Percentiles rank a stretch among this genome's conserved stretches.
Conservation (phyloP, 2,329 filamentous ascomycete species). For the Calycina marina region DNA sequence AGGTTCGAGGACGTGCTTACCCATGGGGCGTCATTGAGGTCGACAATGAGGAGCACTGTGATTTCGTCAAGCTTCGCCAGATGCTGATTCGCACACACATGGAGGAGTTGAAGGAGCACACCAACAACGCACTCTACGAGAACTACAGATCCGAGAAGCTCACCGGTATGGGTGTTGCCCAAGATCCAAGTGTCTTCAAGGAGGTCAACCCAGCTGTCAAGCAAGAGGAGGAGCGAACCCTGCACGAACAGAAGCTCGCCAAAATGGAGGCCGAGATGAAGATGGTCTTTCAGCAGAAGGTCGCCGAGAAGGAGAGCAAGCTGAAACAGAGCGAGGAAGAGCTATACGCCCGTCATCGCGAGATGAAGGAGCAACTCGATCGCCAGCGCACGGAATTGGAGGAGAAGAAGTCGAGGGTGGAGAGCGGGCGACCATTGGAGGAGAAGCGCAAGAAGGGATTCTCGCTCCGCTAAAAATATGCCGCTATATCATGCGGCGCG, state of each 20-base stretch:
- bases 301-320: conserved; percentile 98
- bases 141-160: conserved; percentile 99
- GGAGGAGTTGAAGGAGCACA: conserved; percentile 99
- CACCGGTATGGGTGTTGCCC: conserved; percentile 92
- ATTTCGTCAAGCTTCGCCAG: conserved; percentile 98
- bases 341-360: conserved; percentile 90
- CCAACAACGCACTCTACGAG: conserved; percentile 97
- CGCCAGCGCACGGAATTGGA: conserved; percentile 88
- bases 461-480: conserved; percentile 95
- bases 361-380: conserved; percentile 99
- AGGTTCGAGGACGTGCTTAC: conserved; percentile 90
- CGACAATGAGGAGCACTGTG: conserved; percentile 99
- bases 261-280: conserved; percentile 99
- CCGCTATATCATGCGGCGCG: conserved; percentile 7
- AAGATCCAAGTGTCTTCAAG: conserved; percentile 99
- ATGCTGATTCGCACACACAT: conserved; percentile 99
- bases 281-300: conserved; percentile 99
- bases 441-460: conserved; percentile 98
- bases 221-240: conserved; percentile 94
- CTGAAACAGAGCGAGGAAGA: conserved; percentile 99
- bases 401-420: conserved; percentile 93
- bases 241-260: conserved; percentile 98
- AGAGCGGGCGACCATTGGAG: conserved; percentile 89
- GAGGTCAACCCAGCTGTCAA: conserved; percentile 99
- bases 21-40: conserved; percentile 99